Conservation (phyloP, 2,329 filamentous ascomycete genomes). For the Beauveria brongniartii region DNA sequence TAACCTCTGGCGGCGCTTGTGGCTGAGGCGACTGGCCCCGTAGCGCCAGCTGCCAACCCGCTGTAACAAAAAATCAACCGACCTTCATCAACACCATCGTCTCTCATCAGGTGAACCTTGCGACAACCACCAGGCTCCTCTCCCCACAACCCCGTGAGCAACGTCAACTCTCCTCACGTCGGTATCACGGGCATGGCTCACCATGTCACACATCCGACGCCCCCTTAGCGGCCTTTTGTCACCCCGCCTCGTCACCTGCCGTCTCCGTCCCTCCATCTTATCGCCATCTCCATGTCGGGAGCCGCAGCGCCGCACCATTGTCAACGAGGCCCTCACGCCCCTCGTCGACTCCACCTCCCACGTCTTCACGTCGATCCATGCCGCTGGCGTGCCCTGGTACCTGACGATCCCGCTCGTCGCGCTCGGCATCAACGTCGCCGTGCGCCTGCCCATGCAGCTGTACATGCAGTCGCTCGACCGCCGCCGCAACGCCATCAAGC, state of each 20-base stretch:
- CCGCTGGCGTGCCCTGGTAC: conserved; percentile 43
- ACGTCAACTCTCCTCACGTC: background rate
- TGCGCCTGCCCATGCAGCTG: conserved; percentile 39
- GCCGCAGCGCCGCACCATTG: conserved; percentile 15
- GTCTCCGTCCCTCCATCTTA: background rate
- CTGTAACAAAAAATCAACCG: background rate
- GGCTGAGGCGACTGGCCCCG: background rate
- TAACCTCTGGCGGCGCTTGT: background rate
- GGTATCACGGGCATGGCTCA: background rate
- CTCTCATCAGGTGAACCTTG: background rate
- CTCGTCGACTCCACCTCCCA: conserved; percentile 32
- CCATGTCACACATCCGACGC: conserved; percentile 1
- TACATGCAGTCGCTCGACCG: conserved; percentile 29
- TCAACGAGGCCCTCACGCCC: background rate
- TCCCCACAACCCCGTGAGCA: background rate
- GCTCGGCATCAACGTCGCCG: conserved; percentile 33
- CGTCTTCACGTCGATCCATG: conserved; percentile 36
- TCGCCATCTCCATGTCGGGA: background rate
- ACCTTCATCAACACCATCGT: background rate
- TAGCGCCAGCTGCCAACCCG: no score
- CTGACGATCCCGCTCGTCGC: conserved; percentile 45
- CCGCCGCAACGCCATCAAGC: conserved; percentile 21
- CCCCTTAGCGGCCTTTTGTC: conserved; percentile 1
- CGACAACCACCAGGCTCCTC: background rate
- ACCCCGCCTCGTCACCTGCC: background rate